Conservation (phyloP, 805 yeast genomes). For the Yarrowia alimentaria region DNA sequence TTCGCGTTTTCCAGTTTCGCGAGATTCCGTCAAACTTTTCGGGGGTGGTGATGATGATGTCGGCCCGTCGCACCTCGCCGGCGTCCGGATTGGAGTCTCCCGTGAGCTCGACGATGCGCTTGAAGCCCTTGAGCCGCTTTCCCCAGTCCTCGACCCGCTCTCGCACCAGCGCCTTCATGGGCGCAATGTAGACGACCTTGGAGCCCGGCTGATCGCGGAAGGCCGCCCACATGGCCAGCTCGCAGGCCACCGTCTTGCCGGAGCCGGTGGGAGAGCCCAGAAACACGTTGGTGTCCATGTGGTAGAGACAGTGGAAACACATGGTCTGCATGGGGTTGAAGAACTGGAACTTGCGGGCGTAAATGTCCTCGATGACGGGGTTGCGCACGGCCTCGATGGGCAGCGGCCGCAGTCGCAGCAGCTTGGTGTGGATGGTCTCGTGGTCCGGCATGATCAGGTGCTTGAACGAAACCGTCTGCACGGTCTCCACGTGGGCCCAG, state of each 20-base stretch:
- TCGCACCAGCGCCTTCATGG: conserved; percentile 82
- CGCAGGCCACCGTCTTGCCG: conserved; percentile 97
- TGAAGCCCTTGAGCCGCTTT: conserved; percentile 36
- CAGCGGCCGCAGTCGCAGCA: conserved; percentile 78
- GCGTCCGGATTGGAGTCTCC: conserved; percentile 81
- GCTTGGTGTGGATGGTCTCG: conserved; percentile 78
- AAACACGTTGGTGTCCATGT: conserved; percentile 73
- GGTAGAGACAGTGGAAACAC: conserved; percentile 87
- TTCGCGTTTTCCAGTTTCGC: conserved; percentile 78
- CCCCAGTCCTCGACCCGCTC: conserved; percentile 86
- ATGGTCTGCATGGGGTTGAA: conserved; percentile 99
- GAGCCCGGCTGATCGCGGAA: conserved; percentile 75
- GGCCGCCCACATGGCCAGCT: conserved; percentile 96
- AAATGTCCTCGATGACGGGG: conserved; percentile 62
- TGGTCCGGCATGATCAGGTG: conserved; percentile 85
- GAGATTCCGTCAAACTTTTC: conserved; percentile 87
- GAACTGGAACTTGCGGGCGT: conserved; percentile 65
- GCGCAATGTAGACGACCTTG: conserved; percentile 81
- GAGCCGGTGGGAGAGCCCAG: conserved; percentile 99
- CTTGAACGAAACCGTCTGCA: conserved; percentile 78
- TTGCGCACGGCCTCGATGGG: conserved; percentile 80
- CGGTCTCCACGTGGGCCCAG: conserved; percentile 85
- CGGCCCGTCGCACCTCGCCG: conserved; percentile 62
- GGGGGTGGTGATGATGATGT: conserved; percentile 77
- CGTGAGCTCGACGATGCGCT: conserved; percentile 68